Base-by-base conservation (phyloP, 139 green algal species). In the Coelastrella sp. region DNA sequence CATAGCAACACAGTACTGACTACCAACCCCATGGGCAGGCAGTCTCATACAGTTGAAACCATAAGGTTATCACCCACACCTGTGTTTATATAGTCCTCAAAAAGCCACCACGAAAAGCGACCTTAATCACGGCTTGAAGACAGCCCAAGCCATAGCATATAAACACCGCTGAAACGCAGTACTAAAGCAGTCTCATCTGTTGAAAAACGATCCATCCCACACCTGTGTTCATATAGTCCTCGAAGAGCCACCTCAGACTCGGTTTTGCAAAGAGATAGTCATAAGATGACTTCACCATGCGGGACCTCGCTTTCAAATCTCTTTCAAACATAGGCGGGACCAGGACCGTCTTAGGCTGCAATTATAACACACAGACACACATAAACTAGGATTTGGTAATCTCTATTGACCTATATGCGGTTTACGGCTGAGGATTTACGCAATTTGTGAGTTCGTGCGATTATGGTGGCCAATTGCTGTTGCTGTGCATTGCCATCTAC, bases 211-310 rank as follows among this genome's bases (percentile, higher is more conserved):
- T 47, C 32, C 32, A 47, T 1, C 32, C 32, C 66, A 54, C 20
- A 17, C 83, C 83, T 4, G 66, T 58, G n/a, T 66, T 66, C 82
- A 88, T 79, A 54, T 96, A 97, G 79, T 96, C 95, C 4, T 92
- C 90, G 80, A 97, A 96, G 8, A 97, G 95, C 88, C 90, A 92
- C 8, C 83, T 78, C 32, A 96, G 85, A 61, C 87, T 64, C 2
- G 91, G 92, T 83, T 97, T 95, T 32, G 71, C 88, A 90, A 97
- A 97, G 14, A 95, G 87, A 60, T 91, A 93, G 74, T 96, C 94
- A 54, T 96, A 97, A 7, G 86, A 92, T 6, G 54, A 89, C 78
- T 95, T 96, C 17, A 92, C 92, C 90, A 96, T 94, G 57, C 94
- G 88, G 19, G 32, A 76, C 61, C 80, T 59, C 16, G 57, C 80